Evolutionary conservation across 441 rosid genomes (phyloP), one percentile per base, ranked within the genome.

Genomic region (Erysimum pusillum): DNA sequence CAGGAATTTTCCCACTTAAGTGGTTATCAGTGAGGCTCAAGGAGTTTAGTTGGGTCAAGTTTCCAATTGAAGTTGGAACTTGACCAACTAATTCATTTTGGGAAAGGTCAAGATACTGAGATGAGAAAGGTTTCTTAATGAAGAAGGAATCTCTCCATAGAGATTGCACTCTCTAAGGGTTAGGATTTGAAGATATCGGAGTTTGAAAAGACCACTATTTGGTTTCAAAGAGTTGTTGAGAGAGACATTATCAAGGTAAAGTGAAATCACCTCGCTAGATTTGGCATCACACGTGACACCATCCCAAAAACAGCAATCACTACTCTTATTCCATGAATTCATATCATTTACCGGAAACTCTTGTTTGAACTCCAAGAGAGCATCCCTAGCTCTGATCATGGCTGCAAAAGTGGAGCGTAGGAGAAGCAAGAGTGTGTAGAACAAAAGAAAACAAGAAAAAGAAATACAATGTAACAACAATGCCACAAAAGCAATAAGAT

Each of bases 381-480:
- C 61, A 56, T 56, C 38, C 1, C 61, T n/a, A n/a, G n/a, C n/a
- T 56, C 11, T 56, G 61, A 11, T 56, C 61, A 56, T 56, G 18
- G 36, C 18, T 38, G 61, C 61, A 56, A 28, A 13, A 56, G 0
- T 56, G 38, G 38, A 14, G 38, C 1, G 38, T 31, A 56, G 61
- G 61, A 31, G 17, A 56, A 5, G 38, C 5, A 31, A 13, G 9
- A 25, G 36, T 28, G 4, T 5, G 15, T 31, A 12, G 9, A 28
- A 54, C 2, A 0, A 28, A 52, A 7, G 32, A 10, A 52, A 54
- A 3, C 18, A 51, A 51, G 13, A 54, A 54, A 15, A 54, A 13
- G 10, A 28, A 14, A 7, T 2, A 13, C 10, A 31, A 4, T 10
- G 38, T 31, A 31, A 28, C 17, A 54, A 13, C 18, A 56, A 14